Conservation (phyloP, 2,329 filamentous ascomycete genomes). For the Mycogone perniciosa region DNA sequence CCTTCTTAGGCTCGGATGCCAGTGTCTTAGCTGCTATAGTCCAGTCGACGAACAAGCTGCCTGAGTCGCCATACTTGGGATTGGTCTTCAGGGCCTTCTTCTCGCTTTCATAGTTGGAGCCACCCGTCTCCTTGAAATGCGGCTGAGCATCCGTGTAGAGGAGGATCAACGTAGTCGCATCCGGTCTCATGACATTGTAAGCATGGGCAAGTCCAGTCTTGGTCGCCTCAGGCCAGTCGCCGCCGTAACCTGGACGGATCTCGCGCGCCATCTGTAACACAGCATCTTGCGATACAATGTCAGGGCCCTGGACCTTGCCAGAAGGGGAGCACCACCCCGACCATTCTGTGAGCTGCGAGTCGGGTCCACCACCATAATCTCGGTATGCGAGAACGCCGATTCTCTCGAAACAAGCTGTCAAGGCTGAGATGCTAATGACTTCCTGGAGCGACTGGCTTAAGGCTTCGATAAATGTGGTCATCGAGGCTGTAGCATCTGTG, state of each 20-base stretch:
- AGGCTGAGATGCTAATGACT: constrained; percentile 42
- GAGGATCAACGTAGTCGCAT: constrained; percentile 43
- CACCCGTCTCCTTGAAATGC: constrained; percentile 30
- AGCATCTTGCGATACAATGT: constrained; percentile 23
- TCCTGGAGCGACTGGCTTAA: constrained; percentile 42
- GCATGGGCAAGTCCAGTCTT: constrained; percentile 44
- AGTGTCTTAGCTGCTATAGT: constrained; percentile 30
- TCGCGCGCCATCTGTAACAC: constrained; percentile 30
- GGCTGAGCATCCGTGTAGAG: constrained; percentile 44
- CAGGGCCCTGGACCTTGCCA: constrained; percentile 9
- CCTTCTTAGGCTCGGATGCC: constrained; percentile 27
- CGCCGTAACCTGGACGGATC: constrained; percentile 29
- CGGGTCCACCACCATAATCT: constrained; percentile 34
- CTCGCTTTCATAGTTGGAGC: constrained; percentile 26
- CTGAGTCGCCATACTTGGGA: constrained; percentile 26
- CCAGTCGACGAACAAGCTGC: constrained; percentile 39
- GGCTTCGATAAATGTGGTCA: constrained; percentile 36
- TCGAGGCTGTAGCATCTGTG: constrained; percentile 41
- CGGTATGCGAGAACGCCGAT: constrained; percentile 46
- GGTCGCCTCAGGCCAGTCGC: constrained; percentile 41
- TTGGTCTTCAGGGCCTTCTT: constrained; percentile 14
- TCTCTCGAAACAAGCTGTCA: constrained; percentile 43
- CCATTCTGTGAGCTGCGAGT: constrained; percentile 34
- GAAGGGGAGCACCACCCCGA: constrained; percentile 39
- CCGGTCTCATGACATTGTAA: constrained; percentile 39